Percentiles rank a stretch among this genome's conserved stretches.
Evolutionary conservation across 495 filamentous ascomycete species (phyloP).

Genomic region (Penicillium crystallinum): DNA sequence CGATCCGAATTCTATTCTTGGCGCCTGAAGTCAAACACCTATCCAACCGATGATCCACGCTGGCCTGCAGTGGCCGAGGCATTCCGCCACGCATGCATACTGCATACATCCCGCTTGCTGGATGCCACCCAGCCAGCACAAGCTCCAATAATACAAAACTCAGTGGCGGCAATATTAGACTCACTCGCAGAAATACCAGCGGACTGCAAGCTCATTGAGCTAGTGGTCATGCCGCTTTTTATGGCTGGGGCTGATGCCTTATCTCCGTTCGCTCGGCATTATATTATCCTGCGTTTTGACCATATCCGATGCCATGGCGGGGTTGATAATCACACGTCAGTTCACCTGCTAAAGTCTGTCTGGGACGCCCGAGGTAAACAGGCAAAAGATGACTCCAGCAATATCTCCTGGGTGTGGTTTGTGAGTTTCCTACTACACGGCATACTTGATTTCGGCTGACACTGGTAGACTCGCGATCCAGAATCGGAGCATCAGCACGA

Average conservation of each 20-base stretch:
- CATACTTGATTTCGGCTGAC: not conserved
- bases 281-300: conserved; percentile 24
- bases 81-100: conserved; percentile 31
- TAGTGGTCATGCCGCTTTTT: conserved; percentile 33
- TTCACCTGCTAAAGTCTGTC: conserved; percentile 25
- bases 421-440: conserved; percentile 20
- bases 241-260: conserved; percentile 35
- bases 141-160: conserved; percentile 24
- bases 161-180: conserved; percentile 28
- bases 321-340: conserved; percentile 25
- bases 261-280: conserved; percentile 30
- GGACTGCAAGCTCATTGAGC: conserved; percentile 24
- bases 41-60: conserved; percentile 25
- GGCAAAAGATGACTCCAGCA: conserved; percentile 19
- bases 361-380: conserved; percentile 31
- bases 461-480: conserved; percentile 14
- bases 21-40: conserved; percentile 19
- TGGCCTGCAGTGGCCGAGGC: conserved; percentile 31
- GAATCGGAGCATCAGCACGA: conserved; percentile 18
- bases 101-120: conserved; percentile 30
- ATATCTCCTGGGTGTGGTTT: conserved; percentile 33
- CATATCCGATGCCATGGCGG: conserved; percentile 30
- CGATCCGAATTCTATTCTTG: conserved; percentile 28
- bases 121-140: conserved; percentile 23
- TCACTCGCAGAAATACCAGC: conserved; percentile 27